A percentile compares a stretch with the other conserved stretches of the same genome.
These are phyloP conservation scores for Umbelopsis vinacea DNA, from an alignment of 192 early-diverging fungal genomes.

Conservation along the genomic window DNA sequence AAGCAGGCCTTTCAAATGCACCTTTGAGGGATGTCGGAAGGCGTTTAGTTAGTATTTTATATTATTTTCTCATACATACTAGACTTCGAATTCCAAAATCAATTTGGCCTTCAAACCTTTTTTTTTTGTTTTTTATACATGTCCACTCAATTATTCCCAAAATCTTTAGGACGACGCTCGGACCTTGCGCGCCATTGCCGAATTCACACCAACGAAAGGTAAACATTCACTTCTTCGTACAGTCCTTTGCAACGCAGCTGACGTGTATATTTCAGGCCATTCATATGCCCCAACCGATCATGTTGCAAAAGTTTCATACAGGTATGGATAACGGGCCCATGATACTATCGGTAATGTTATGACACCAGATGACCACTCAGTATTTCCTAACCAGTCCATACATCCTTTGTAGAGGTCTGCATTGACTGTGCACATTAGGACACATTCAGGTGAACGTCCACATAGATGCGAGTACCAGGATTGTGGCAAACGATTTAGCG, in stretches of 20 bases:
- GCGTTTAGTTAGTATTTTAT: conserved; percentile 48
- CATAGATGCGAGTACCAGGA: conserved; percentile 69
- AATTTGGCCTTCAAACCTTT: not conserved
- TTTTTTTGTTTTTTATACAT: conserved; percentile 15
- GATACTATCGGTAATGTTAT: too few species aligned
- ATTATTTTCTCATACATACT: not conserved
- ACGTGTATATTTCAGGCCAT: conserved; percentile 52
- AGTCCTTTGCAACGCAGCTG: not conserved
- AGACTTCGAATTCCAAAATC: not conserved
- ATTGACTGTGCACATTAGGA: conserved; percentile 79
- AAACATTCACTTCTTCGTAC: not conserved
- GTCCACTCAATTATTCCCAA: not conserved
- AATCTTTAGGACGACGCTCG: conserved; percentile 52
- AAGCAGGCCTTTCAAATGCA: conserved; percentile 59
- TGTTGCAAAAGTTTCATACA: conserved; percentile 83
- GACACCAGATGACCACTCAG: conserved; percentile 13
- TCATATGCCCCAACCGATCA: conserved; percentile 59
- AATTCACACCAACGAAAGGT: conserved; percentile 81
- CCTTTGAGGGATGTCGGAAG: conserved; percentile 65
- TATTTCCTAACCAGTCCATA: not conserved
- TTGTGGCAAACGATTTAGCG: conserved; percentile 80
- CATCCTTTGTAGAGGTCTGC: conserved; percentile 64
- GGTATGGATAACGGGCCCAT: conserved; percentile 26
- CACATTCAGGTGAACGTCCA: conserved; percentile 79
- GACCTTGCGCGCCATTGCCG: conserved; percentile 77